phyloP scores from a whole-genome alignment of 2,329 filamentous ascomycete species.

The Verticillium isaacii region DNA sequence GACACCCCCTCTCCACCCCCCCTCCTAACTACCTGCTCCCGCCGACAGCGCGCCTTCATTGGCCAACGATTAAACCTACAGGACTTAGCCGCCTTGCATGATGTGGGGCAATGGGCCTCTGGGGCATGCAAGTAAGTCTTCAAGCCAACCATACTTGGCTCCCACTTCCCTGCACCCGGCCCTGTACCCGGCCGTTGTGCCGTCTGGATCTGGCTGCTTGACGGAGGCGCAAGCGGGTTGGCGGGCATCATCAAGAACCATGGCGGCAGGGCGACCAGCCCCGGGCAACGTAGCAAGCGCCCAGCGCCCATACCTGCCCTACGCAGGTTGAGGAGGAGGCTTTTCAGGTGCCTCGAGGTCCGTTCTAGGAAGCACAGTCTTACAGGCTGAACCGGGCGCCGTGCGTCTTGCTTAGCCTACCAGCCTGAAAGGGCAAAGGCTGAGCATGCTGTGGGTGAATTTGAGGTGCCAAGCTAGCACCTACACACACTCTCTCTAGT shows the following conservation, averaged over 20 bases:
- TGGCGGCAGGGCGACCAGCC: not conserved
- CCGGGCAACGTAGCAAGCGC: not conserved
- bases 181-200: not conserved
- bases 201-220: not conserved
- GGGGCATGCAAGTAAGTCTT: slow-evolving; percentile 14
- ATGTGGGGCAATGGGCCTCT: slow-evolving; percentile 1
- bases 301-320: not conserved
- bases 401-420: too few relatives aligned
- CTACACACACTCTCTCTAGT: too few relatives aligned
- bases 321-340: too few relatives aligned
- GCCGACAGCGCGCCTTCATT: slow-evolving; percentile 4
- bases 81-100: slow-evolving; percentile 15
- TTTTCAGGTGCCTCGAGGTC: not conserved
- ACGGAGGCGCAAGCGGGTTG: too few relatives aligned
- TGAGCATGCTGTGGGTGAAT: too few relatives aligned
- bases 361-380: not conserved
- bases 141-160: slow-evolving; percentile 8
- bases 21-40: not conserved
- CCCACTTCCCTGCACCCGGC: not conserved
- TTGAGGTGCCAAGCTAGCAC: too few relatives aligned
- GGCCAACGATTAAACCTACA: slow-evolving; percentile 6
- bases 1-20: not conserved
- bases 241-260: not conserved
- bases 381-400: not conserved
- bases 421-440: too few relatives aligned